Base-by-base conservation (phyloP, 2,329 filamentous ascomycete genomes). In the Rhexocercosporidium sp. region DNA sequence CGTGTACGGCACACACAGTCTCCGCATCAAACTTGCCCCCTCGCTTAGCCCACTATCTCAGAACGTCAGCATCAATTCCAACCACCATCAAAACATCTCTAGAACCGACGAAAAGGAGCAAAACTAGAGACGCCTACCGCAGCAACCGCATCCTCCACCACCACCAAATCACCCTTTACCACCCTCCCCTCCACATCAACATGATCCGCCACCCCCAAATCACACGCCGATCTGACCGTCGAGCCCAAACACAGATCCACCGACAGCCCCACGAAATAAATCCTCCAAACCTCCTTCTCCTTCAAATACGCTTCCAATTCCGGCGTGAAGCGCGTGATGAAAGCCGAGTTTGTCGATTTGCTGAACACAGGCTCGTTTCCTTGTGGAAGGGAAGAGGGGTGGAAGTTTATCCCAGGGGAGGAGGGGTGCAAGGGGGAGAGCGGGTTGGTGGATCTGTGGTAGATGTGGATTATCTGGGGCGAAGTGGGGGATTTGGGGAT, bases 131-230 rank as follows among this genome's bases (percentile, higher is more conserved):
- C n/a, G 12, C 34, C 34, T 37, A 37, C 34, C 34, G 57, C 62
- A 1, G 66, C 53, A 47, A 57, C 29, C 16, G 25, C 53, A 56
- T 65, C 59, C n/a, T 59, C 39, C 20, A 67, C 31, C 31, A 67
- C 11, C 56, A 56, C 41, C 29, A 67, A n/a, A 37, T 65, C 59
- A n/a, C 62, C 62, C 49, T 41, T 51, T 1, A 62, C 57, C 12
- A 27, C 41, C 18, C 53, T 29, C 11, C 62, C 44, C 22, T 63
- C 31, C 34, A 82, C 82, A 49, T 80, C 84, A 3, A 59, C 47
- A 65, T 65, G 59, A 29, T 62, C 46, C 31, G 22, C 44, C 11
- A 68, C 62, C 18, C 29, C 25, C 14, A 62, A 18, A 44, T 62
- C 62, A 46, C 62, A 46, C 49, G 59, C 59, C 54, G 39, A 44